Conservation (phyloP, 2,329 filamentous ascomycete genomes). For the Beauveria brongniartii region DNA sequence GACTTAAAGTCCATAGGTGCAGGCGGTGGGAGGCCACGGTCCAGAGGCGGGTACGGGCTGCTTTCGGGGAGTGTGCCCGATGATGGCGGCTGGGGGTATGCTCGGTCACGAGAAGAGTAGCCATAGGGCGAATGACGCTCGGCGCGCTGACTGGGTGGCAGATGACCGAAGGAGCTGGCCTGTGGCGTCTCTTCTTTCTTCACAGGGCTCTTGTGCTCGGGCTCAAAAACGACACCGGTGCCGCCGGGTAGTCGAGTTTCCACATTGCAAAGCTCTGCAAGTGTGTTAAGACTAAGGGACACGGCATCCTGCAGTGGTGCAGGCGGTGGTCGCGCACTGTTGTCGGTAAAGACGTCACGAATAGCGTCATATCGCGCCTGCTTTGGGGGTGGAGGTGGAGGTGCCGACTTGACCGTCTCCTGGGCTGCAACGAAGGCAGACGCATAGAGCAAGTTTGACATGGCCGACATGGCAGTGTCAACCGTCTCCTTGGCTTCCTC, state of each 20-base stretch:
- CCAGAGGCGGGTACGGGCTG: constrained; percentile 18
- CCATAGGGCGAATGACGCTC: constrained; percentile 4
- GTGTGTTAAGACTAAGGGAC: constrained; percentile 22
- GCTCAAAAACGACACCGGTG: background rate
- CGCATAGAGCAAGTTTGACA: constrained; percentile 16
- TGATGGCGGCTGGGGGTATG: constrained; percentile 8
- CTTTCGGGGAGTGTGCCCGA: constrained; percentile 6
- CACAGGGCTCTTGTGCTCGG: constrained; percentile 6
- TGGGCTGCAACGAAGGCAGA: constrained; percentile 15
- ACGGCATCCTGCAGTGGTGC: constrained; percentile 19
- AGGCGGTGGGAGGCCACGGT: constrained; percentile 19
- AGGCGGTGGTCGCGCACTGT: constrained; percentile 21
- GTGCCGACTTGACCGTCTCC: constrained; percentile 7
- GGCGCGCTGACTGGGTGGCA: constrained; percentile 1
- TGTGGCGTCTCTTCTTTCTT: constrained; percentile 19
- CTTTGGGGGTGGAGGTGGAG: constrained; percentile 10
- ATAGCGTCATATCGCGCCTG: constrained; percentile 23
- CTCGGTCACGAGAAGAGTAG: constrained; percentile 6
- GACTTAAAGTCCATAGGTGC: constrained; percentile 22
- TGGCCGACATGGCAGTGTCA: constrained; percentile 8
- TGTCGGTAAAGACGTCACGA: constrained; percentile 32
- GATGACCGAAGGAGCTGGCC: constrained; percentile 2
- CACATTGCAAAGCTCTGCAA: constrained; percentile 28
- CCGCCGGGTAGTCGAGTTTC: constrained; percentile 20
- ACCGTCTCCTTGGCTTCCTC: constrained; percentile 9